A percentile compares a stretch with the other conserved stretches of the same genome.
Conservation (phyloP, 176 grass and related monocot genomes). For the Pharus latifolius region DNA sequence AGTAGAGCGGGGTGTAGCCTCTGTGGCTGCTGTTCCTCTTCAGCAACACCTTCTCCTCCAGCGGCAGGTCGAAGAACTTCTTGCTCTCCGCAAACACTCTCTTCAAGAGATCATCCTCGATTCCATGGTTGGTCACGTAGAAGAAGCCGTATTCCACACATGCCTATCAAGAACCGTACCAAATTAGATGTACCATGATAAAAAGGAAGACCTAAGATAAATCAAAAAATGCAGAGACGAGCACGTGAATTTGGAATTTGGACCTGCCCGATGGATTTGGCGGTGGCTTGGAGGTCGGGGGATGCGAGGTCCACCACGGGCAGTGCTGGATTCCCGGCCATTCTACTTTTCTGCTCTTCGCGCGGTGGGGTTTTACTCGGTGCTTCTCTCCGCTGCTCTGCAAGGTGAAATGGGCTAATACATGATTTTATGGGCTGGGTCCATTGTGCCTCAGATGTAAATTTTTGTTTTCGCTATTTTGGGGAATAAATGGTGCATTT, state of each 20-base stretch:
- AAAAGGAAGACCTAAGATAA: background rate
- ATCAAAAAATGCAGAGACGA: background rate
- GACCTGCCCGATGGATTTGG: constrained; percentile 44
- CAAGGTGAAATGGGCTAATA: too few relatives aligned
- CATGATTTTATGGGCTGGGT: too few relatives aligned
- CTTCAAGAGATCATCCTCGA: constrained; percentile 19
- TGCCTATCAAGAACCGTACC: constrained; percentile 42
- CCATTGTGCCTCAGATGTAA: too few relatives aligned
- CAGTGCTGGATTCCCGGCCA: constrained; percentile 18
- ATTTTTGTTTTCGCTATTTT: too few relatives aligned
- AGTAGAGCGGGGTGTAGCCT: constrained; percentile 61
- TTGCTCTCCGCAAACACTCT: constrained; percentile 55
- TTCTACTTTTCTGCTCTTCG: background rate
- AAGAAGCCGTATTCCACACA: constrained; percentile 86
- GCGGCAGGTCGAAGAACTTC: constrained; percentile 45
- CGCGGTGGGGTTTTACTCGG: too few relatives aligned
- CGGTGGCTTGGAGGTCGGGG: constrained; percentile 34
- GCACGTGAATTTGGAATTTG: background rate
- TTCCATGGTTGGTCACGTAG: constrained; percentile 70
- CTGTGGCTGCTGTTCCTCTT: constrained; percentile 28
- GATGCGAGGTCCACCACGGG: constrained; percentile 65
- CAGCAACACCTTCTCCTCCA: constrained; percentile 65
- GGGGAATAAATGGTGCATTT: too few relatives aligned
- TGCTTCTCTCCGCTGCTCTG: background rate
- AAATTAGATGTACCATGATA: background rate